Conservation (phyloP, 345 rosid genomes). For the Brassica carinata region DNA sequence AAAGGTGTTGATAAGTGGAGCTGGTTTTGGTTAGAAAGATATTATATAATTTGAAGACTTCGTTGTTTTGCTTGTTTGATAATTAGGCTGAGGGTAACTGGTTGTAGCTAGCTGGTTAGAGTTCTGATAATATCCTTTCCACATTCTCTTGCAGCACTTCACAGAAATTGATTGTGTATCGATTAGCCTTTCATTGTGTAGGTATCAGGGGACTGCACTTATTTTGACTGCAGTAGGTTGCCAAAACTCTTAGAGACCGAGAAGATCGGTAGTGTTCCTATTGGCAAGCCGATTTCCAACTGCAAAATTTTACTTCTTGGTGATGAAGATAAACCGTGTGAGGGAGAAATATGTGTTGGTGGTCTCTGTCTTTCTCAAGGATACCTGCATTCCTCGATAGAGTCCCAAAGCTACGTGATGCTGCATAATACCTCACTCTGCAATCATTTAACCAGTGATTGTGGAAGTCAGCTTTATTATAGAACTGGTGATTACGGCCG, state of each 20-base stretch:
- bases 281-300: conserved; percentile 81
- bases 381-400: conserved; percentile 48
- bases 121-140: conserved; percentile 1
- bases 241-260: conserved; percentile 67
- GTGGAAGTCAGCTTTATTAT: conserved; percentile 56
- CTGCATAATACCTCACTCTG: conserved; percentile 49
- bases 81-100: conserved; percentile 18
- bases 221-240: conserved; percentile 84
- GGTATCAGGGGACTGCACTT: conserved; percentile 96
- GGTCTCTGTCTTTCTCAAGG: conserved; percentile 75
- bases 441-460: conserved; percentile 43
- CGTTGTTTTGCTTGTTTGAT: conserved; percentile 18
- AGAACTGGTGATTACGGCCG: conserved; percentile 90
- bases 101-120: conserved; percentile 25
- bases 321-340: conserved; percentile 46
- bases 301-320: conserved; percentile 63
- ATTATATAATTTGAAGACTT: conserved; percentile 15
- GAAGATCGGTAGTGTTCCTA: conserved; percentile 72
- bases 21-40: background rate
- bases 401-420: conserved; percentile 47
- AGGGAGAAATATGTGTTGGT: conserved; percentile 78
- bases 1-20: background rate
- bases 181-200: conserved; percentile 37
- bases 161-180: conserved; percentile 4
- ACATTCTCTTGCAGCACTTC: conserved; percentile 19